Evolutionary conservation across 1,139 yeast species (phyloP).

Genomic region (Hyphopichia wangnamkhiaoensis): DNA sequence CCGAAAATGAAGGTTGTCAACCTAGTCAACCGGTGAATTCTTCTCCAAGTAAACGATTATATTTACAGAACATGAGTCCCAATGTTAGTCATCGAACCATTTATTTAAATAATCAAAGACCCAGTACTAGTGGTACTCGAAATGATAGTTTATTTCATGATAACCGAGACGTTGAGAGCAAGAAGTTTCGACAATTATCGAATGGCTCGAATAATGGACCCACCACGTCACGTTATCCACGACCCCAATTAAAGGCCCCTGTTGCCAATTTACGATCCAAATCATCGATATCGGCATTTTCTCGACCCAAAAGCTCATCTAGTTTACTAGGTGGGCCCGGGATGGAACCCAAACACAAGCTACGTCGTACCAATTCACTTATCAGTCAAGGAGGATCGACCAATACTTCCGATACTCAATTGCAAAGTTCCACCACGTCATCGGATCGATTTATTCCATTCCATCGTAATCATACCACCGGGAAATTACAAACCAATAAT

Average conservation of each 20-base stretch:
- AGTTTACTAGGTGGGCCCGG: slow-evolving; percentile 12
- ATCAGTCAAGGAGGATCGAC: slow-evolving; percentile 27
- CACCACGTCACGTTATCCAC: slow-evolving; percentile 13
- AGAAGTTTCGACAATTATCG: too few species aligned
- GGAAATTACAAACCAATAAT: slow-evolving; percentile 35
- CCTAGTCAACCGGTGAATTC: neutral
- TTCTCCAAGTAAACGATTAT: slow-evolving; percentile 34
- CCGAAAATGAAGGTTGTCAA: neutral
- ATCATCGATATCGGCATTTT: slow-evolving; percentile 16
- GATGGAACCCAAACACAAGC: slow-evolving; percentile 21
- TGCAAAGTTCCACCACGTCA: slow-evolving; percentile 23
- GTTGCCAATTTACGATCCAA: slow-evolving; percentile 22
- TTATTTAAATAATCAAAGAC: slow-evolving; percentile 11
- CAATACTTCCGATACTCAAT: slow-evolving; percentile 21
- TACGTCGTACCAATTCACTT: slow-evolving; percentile 40
- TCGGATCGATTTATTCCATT: slow-evolving; percentile 49
- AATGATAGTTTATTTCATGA: too few species aligned
- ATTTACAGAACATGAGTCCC: slow-evolving; percentile 44
- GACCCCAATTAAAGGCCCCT: slow-evolving; percentile 19
- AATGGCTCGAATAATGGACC: too few species aligned
- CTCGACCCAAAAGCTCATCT: slow-evolving; percentile 7
- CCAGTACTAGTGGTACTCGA: neutral
- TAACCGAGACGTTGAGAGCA: too few species aligned
- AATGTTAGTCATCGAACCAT: slow-evolving; percentile 37
- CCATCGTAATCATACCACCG: slow-evolving; percentile 43